Conservation (phyloP, 805 yeast genomes). For the Candida stauntonica region DNA sequence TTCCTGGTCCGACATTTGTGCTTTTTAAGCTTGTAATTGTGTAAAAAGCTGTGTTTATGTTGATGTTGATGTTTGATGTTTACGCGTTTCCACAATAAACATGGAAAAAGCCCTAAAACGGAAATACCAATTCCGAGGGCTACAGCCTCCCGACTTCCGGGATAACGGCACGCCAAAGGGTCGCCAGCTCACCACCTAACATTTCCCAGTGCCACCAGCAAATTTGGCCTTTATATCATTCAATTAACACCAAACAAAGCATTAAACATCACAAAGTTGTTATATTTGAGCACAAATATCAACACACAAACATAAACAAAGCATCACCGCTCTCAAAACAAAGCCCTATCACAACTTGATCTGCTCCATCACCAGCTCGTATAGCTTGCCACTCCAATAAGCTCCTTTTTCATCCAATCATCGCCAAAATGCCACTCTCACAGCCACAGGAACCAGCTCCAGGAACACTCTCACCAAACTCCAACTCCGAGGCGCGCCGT, state of each 20-base stretch:
- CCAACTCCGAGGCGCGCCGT: slow-evolving; percentile 29
- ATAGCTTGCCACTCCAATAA: background rate
- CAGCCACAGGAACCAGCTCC: slow-evolving; percentile 16
- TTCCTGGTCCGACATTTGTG: slow-evolving; percentile 4
- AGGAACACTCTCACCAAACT: slow-evolving; percentile 19
- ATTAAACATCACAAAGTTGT: too few species aligned
- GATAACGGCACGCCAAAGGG: background rate
- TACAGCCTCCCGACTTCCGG: background rate
- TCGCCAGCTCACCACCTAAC: background rate
- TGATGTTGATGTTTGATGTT: too few species aligned
- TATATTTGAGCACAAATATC: too few species aligned
- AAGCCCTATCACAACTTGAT: too few species aligned
- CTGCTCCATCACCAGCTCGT: too few species aligned
- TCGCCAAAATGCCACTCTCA: slow-evolving; percentile 6
- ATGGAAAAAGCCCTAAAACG: background rate
- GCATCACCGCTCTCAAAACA: too few species aligned
- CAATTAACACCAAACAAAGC: too few species aligned
- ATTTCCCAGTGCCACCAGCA: background rate
- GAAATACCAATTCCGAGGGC: background rate
- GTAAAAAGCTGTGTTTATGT: background rate
- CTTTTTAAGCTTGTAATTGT: background rate
- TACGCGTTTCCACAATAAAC: background rate
- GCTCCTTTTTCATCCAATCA: background rate
- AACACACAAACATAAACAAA: too few species aligned
- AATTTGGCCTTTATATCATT: too few species aligned